These are phyloP conservation scores for Cladophialophora chaetospira DNA, from an alignment of 2,329 filamentous ascomycete genomes.

Conservation along the genomic window DNA sequence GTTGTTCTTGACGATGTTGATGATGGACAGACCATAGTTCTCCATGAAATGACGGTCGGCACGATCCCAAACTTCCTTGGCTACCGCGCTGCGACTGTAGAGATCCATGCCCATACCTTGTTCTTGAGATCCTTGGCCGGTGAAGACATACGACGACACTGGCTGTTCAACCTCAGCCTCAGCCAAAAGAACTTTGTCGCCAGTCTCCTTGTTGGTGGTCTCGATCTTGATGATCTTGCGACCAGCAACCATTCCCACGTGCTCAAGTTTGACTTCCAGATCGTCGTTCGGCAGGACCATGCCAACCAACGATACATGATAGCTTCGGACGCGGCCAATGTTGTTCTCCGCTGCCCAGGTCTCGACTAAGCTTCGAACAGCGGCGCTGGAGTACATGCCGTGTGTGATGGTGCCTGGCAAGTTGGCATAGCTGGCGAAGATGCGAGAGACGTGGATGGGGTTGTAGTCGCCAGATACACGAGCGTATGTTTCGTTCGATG, in stretches of 20 bases:
- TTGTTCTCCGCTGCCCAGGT: conserved; percentile 99
- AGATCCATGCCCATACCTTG: conserved; percentile 99
- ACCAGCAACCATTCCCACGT: conserved; percentile 95
- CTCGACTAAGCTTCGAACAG: conserved; percentile 92
- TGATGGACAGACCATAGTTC: conserved; percentile 98
- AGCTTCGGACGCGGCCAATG: conserved; percentile 92
- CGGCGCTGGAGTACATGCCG: conserved; percentile 98
- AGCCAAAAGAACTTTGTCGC: conserved; percentile 92
- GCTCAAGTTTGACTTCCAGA: conserved; percentile 91
- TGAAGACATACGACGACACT: conserved; percentile 95
- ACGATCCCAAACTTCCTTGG: conserved; percentile 95
- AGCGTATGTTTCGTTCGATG: conserved; percentile 97
- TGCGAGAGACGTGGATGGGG: conserved; percentile 95
- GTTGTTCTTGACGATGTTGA: conserved; percentile 99
- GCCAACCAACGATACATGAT: conserved; percentile 93
- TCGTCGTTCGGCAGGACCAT: conserved; percentile 98
- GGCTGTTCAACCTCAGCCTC: conserved; percentile 98
- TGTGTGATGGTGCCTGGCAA: conserved; percentile 97
- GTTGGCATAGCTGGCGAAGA: conserved; percentile 94
- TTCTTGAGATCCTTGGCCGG: conserved; percentile 96
- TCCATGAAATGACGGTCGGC: conserved; percentile 98
- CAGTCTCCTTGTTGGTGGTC: conserved; percentile 90
- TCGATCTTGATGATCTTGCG: conserved; percentile 99
- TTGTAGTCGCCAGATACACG: conserved; percentile 98
- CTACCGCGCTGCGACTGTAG: conserved; percentile 88